Conservation (phyloP, 306 rosid genomes). For the Biancaea sappan region DNA sequence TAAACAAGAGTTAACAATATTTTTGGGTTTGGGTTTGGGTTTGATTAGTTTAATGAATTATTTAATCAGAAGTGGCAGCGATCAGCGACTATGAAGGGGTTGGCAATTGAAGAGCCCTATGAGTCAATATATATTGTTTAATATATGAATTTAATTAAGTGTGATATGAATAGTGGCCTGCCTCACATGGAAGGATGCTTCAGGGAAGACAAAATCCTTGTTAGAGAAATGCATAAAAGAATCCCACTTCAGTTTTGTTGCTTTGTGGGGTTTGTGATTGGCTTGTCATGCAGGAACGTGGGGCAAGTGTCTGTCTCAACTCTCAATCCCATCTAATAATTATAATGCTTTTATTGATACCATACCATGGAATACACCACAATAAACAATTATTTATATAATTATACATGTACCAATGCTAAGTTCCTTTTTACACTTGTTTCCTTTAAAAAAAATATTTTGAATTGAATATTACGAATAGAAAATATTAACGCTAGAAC, state of each 20-base stretch:
- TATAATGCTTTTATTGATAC: slow-evolving; percentile 35
- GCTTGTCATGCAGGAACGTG: slow-evolving; percentile 68
- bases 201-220: slow-evolving; percentile 49
- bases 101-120: slow-evolving; percentile 40
- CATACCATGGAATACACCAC: slow-evolving; percentile 3
- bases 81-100: slow-evolving; percentile 54
- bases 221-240: slow-evolving; percentile 54
- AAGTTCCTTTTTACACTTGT: too few relatives aligned
- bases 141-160: background rate
- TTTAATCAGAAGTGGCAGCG: slow-evolving; percentile 34
- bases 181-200: slow-evolving; percentile 68
- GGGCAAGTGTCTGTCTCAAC: slow-evolving; percentile 56
- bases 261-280: slow-evolving; percentile 41
- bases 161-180: slow-evolving; percentile 45
- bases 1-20: too few relatives aligned
- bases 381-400: too few relatives aligned
- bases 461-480: too few relatives aligned
- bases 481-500: too few relatives aligned
- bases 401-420: too few relatives aligned
- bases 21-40: too few relatives aligned
- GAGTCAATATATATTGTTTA: slow-evolving; percentile 10
- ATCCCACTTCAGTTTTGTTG: slow-evolving; percentile 80
- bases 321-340: slow-evolving; percentile 35
- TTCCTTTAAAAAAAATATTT: too few relatives aligned
- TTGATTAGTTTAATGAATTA: slow-evolving; percentile 37